Evolutionary conservation across 495 filamentous ascomycete genomes (phyloP), one percentile per base, ranked within the genome.

Genomic region (Letharia lupina): DNA sequence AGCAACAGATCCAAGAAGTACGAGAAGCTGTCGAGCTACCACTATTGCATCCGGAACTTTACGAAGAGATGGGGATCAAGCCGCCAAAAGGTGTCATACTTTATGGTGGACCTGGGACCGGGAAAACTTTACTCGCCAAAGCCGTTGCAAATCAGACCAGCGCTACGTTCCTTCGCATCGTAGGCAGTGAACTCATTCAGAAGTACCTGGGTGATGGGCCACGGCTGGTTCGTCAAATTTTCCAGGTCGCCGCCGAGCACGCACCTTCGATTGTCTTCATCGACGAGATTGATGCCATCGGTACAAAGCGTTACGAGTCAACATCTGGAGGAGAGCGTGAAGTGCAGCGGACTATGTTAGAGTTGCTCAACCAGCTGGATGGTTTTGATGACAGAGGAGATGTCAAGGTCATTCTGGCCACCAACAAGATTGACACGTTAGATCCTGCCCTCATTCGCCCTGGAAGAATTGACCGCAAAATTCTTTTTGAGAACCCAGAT

Each of bases 51-150:
- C 94, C 94, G 1, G 94, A 99, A 78, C 81, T 99, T 18, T 99
- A 99, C 76, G 94, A 99, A 77, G 94, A 99, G 79, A 99, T 99
- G 94, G 94, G 94, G 73, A 98, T 99, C 83, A 99, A 98, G 77
- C 93, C 94, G 37, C 94, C 94, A 44, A 99, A 99, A 83, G 94
- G 94, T 82, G 94, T 99, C 66, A 99, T 99, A 72, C 89, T 99
- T 44, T 99, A 99, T 77, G 94, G 94, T 78, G 91, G 90, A 7
- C 94, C 94, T 0, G 94, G 94, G 76, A 99, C 94, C 23, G 94
- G 94, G 73, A 99, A 99, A 80, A 99, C 94, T 4, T 81, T 99
- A 11, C 83, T 99, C 57, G 94, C 94, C 64, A 99, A 99, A 79
- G 94, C 94, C 16, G 94, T 99, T 60, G 94, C 94, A 65, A 99